Conservation (phyloP, 2,329 filamentous ascomycete species). For the Pestalotiopsis sp. region DNA sequence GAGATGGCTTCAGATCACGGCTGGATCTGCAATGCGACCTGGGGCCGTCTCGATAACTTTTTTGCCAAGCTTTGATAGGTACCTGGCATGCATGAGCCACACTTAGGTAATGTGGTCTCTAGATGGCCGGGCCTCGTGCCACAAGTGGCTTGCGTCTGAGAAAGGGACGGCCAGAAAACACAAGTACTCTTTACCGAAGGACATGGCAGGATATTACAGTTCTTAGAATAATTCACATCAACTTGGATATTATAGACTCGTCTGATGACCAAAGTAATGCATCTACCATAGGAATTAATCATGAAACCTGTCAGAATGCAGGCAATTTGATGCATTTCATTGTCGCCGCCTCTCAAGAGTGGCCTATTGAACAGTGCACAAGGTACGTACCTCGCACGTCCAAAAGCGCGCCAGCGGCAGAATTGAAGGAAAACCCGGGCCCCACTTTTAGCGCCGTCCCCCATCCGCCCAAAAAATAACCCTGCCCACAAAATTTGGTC, state of each 20-base stretch:
- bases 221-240: too few species aligned
- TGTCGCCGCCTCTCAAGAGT: background rate
- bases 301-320: background rate
- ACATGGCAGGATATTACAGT: too few species aligned
- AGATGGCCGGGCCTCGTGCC: background rate
- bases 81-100: background rate
- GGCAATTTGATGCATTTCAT: background rate
- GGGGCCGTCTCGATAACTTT: slow-evolving; percentile 5
- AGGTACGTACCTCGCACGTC: background rate
- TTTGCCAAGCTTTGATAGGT: slow-evolving; percentile 1
- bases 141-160: slow-evolving; percentile 1
- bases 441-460: background rate
- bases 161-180: too few species aligned
- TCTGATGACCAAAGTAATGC: background rate
- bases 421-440: background rate
- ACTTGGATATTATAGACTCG: too few species aligned
- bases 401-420: slow-evolving; percentile 1
- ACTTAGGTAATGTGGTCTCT: background rate
- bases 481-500: slow-evolving; percentile 11
- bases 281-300: background rate
- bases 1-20: background rate
- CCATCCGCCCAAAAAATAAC: slow-evolving; percentile 7
- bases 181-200: background rate
- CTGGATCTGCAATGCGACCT: slow-evolving; percentile 7
- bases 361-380: background rate